Conservation (phyloP, 352 stramenopile genomes). For the Phytophthora pseudosyringae region DNA sequence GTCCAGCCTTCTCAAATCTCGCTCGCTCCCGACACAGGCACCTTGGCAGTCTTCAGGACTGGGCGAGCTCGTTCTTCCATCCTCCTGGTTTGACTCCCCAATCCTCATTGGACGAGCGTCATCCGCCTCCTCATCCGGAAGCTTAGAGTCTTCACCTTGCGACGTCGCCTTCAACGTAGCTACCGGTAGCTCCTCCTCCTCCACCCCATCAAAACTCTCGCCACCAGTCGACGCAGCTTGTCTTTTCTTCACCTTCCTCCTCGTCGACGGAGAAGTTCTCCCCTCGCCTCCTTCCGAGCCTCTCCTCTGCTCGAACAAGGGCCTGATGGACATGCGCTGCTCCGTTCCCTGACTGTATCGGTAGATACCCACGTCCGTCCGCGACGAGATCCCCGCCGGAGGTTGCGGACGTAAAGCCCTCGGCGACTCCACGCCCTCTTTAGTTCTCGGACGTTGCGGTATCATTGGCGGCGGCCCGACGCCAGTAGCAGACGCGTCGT, state of each 20-base stretch:
- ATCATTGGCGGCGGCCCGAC: neutral
- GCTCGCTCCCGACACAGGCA: neutral
- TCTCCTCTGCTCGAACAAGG: slow-evolving; percentile 68
- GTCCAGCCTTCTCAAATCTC: slow-evolving; percentile 1
- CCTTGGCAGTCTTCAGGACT: slow-evolving; percentile 8
- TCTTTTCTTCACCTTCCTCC: slow-evolving; percentile 25
- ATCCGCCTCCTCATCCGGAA: neutral
- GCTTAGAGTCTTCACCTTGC: slow-evolving; percentile 4
- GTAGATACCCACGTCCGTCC: slow-evolving; percentile 66
- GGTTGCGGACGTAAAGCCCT: slow-evolving; percentile 44
- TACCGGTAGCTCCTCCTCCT: neutral
- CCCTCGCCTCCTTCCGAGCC: slow-evolving; percentile 38
- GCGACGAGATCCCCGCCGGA: slow-evolving; percentile 46
- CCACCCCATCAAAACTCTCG: neutral
- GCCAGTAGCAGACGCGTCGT: neutral
- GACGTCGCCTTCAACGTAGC: too few species aligned
- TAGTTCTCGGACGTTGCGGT: slow-evolving; percentile 21
- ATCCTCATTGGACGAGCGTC: neutral
- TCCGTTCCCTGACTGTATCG: slow-evolving; percentile 59
- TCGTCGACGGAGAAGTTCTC: slow-evolving; percentile 28
- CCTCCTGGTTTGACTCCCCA: slow-evolving; percentile 20
- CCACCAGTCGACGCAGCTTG: neutral
- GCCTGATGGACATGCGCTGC: slow-evolving; percentile 74
- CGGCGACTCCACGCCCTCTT: slow-evolving; percentile 33
- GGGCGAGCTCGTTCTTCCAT: slow-evolving; percentile 9